These are phyloP conservation scores for Xylariaceae sp. DNA, from an alignment of 2,329 filamentous ascomycete genomes.

Conservation along the genomic window DNA sequence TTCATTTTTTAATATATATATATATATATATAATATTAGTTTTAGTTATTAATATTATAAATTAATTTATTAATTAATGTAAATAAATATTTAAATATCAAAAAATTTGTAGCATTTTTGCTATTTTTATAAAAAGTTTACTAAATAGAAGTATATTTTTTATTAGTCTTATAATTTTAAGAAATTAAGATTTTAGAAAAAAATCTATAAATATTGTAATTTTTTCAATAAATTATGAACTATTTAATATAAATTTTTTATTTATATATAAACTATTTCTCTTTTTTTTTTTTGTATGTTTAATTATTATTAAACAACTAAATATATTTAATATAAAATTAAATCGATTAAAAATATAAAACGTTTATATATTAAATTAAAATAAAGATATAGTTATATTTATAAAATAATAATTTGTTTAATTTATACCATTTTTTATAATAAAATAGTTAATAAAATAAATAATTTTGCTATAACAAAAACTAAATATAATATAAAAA, in stretches of 20 bases:
- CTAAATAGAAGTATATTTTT: background rate
- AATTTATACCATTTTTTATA: background rate
- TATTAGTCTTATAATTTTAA: background rate
- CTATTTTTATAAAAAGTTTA: background rate
- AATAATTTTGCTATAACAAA: too few relatives aligned
- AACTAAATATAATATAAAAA: too few relatives aligned
- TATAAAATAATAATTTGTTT: background rate
- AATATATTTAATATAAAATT: background rate
- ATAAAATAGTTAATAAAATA: background rate
- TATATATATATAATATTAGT: background rate
- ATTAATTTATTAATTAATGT: background rate
- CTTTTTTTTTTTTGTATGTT: too few relatives aligned
- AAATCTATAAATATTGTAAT: too few relatives aligned
- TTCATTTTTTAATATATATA: background rate
- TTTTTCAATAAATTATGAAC: too few relatives aligned
- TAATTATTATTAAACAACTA: background rate
- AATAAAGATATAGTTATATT: background rate
- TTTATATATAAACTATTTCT: too few relatives aligned
- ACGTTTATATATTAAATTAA: too few relatives aligned
- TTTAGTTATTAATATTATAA: background rate
- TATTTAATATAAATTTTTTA: too few relatives aligned
- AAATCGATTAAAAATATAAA: background rate
- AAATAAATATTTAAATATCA: background rate
- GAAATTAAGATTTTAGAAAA: background rate
- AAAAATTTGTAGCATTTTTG: background rate